Conservation (phyloP, 129 eudicot genomes). For the Deinandra increscens region DNA sequence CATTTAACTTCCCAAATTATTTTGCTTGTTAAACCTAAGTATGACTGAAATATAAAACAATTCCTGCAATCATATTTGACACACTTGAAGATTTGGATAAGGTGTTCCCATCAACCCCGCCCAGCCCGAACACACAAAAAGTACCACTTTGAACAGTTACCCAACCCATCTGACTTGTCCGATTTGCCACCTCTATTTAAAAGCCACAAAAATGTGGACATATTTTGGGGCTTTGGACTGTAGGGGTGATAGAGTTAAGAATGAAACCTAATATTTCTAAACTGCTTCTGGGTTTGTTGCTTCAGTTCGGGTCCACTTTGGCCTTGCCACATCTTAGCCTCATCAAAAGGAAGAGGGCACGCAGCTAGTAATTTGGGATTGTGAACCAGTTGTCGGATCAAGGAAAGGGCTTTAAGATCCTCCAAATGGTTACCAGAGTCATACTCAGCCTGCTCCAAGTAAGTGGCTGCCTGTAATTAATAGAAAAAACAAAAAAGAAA, state of each 20-base stretch:
- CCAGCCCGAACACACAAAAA: neutral
- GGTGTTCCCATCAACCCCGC: neutral
- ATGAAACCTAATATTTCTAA: slow-evolving; percentile 66
- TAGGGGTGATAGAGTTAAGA: neutral
- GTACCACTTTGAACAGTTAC: neutral
- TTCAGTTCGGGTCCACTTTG: slow-evolving; percentile 79
- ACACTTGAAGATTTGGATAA: neutral
- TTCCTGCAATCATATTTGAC: neutral
- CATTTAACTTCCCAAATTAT: neutral
- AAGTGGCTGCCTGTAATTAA: slow-evolving; percentile 56
- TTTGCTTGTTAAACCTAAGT: neutral
- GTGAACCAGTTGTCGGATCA: slow-evolving; percentile 60
- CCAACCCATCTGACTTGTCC: neutral
- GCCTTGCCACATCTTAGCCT: slow-evolving; percentile 87
- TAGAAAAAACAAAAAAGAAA: slow-evolving; percentile 13
- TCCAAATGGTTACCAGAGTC: slow-evolving; percentile 73
- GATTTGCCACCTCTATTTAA: neutral
- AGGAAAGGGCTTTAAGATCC: slow-evolving; percentile 77
- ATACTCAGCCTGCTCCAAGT: slow-evolving; percentile 91
- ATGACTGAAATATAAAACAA: neutral
- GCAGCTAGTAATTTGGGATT: slow-evolving; percentile 77
- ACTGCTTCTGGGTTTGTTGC: slow-evolving; percentile 80
- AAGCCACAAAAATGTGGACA: neutral
- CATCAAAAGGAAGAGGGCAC: slow-evolving; percentile 89
- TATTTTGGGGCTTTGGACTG: slow-evolving; percentile 1